phyloP scores from a whole-genome alignment of 1,284 basidiomycete species.

The Melampsora occidentalis region DNA sequence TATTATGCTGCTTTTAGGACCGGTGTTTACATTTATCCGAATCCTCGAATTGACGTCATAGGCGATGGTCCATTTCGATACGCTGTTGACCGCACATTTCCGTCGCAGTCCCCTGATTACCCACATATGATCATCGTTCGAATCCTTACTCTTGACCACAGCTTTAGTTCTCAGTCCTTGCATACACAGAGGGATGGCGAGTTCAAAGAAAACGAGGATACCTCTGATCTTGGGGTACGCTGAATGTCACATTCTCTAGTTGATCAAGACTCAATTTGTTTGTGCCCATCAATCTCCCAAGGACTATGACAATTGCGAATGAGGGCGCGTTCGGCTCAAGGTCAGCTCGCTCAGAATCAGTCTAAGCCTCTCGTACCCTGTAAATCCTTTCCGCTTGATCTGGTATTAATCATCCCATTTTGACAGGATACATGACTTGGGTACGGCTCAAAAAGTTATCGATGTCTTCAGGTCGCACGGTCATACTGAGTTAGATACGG shows the following conservation, averaged over 20 bases:
- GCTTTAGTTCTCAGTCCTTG: no score
- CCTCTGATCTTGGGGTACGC: constrained; percentile 14
- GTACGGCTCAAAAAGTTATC: constrained; percentile 46
- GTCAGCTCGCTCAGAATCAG: background rate
- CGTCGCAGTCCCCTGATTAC: no score
- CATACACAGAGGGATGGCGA: background rate
- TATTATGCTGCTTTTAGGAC: no score
- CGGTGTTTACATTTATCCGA: no score
- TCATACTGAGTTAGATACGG: constrained; percentile 49
- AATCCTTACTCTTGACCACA: no score
- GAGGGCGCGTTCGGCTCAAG: background rate
- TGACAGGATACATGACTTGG: constrained; percentile 5
- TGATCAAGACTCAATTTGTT: background rate
- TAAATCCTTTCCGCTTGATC: background rate
- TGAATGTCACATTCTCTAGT: background rate
- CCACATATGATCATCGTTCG: no score
- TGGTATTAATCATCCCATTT: background rate
- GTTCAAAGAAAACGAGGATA: background rate
- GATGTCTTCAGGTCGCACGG: constrained; percentile 49
- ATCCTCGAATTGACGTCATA: no score
- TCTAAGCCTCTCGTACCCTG: background rate
- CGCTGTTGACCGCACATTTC: no score
- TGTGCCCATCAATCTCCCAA: background rate
- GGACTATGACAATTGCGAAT: constrained; percentile 8
- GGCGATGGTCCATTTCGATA: no score